phyloP scores from a whole-genome alignment of 169 alveolate genomes.

The Fabrea salina region DNA sequence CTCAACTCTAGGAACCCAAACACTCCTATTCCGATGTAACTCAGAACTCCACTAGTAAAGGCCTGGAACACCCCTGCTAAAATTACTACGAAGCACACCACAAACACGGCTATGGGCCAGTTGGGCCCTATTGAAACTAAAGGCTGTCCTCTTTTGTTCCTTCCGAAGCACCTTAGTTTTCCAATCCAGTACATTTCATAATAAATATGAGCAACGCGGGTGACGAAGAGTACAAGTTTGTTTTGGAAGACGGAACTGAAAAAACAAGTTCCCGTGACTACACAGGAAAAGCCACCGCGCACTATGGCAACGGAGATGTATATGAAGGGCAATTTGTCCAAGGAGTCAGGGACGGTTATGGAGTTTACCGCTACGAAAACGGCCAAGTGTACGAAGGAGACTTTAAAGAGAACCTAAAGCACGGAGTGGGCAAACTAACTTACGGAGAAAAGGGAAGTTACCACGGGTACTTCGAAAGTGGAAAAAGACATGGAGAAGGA shows the following conservation, averaged over 20 bases:
- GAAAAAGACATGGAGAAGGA: constrained; percentile 80
- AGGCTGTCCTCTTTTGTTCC: no score
- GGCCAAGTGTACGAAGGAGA: constrained; percentile 66
- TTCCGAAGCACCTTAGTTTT: no score
- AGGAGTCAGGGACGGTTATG: constrained; percentile 69
- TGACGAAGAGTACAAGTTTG: constrained; percentile 54
- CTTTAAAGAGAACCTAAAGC: constrained; percentile 59
- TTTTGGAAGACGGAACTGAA: constrained; percentile 58
- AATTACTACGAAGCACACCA: no score
- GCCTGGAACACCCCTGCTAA: no score
- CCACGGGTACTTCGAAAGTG: constrained; percentile 75
- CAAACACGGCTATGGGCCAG: no score
- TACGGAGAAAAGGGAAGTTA: constrained; percentile 64
- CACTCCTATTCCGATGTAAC: no score
- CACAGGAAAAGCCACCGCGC: constrained; percentile 70
- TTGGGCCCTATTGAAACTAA: no score
- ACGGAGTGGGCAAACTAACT: constrained; percentile 69
- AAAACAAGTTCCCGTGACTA: constrained; percentile 58
- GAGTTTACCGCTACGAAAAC: constrained; percentile 52
- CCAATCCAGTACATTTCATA: background rate
- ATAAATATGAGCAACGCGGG: constrained; percentile 59
- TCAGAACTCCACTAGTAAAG: no score
- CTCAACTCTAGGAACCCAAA: no score
- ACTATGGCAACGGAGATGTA: constrained; percentile 68
- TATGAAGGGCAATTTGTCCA: constrained; percentile 70